phyloP scores from a whole-genome alignment of 73 alveolate species.

The Paramecium tetraurelia region DNA sequence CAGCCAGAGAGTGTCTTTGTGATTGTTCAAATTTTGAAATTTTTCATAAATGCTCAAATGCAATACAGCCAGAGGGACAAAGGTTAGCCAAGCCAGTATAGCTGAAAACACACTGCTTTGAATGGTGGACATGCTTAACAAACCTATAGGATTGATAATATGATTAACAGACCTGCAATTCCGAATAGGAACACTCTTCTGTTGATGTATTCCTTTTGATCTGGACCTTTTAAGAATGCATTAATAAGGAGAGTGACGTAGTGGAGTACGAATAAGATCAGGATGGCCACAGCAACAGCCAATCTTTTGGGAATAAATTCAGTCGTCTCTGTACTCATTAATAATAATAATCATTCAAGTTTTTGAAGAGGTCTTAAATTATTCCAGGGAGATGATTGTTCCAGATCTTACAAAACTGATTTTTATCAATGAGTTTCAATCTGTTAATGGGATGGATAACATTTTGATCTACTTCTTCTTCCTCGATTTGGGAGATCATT shows the following conservation, averaged over 20 bases:
- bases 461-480: not conserved
- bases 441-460: not conserved
- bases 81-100: not conserved
- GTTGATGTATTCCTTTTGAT: not conserved
- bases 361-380: not conserved
- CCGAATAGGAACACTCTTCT: not conserved
- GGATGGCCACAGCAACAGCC: slow-evolving; percentile 23
- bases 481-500: not conserved
- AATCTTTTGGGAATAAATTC: not conserved
- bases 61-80: not conserved
- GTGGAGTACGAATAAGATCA: not conserved
- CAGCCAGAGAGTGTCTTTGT: slow-evolving; percentile 6
- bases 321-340: not conserved
- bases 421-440: not conserved
- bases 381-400: not conserved
- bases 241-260: not conserved
- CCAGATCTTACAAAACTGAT: not conserved
- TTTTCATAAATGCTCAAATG: not conserved
- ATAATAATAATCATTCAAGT: not conserved
- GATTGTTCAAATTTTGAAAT: not conserved
- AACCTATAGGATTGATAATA: not conserved
- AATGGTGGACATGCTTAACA: not conserved
- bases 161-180: not conserved
- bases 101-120: not conserved
- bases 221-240: not conserved